Evolutionary conservation across 305 asterid species (phyloP).

Genomic region (Fraxinus paxiana): DNA sequence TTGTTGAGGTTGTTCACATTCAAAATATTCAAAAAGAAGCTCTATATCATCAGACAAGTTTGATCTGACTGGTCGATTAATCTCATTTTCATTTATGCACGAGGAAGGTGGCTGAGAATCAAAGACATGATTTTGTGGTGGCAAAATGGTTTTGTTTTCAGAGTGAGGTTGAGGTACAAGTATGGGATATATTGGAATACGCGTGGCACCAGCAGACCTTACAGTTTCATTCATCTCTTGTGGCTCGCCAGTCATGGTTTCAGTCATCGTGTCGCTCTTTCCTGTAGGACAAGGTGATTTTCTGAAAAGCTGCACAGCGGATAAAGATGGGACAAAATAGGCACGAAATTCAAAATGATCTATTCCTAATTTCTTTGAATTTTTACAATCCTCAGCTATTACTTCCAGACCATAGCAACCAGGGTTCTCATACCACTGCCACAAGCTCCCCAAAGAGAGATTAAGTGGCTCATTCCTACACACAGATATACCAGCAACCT

Average conservation of each 20-base stretch:
- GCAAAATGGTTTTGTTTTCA: constrained; percentile 7
- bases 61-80: background rate
- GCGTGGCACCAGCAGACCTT: constrained; percentile 9
- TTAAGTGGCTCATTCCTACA: constrained; percentile 23
- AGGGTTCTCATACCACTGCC: constrained; percentile 33
- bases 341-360: constrained; percentile 19
- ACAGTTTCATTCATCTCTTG: constrained; percentile 12
- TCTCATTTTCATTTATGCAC: constrained; percentile 6
- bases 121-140: background rate
- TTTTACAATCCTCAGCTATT: constrained; percentile 23
- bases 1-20: constrained; percentile 32
- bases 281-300: constrained; percentile 1
- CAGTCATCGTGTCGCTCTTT: background rate
- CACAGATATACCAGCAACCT: constrained; percentile 17
- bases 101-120: constrained; percentile 11
- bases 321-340: constrained; percentile 34
- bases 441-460: constrained; percentile 26
- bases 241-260: background rate
- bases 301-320: constrained; percentile 32
- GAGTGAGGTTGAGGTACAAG: constrained; percentile 23
- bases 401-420: constrained; percentile 34
- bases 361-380: constrained; percentile 17
- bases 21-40: constrained; percentile 32
- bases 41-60: constrained; percentile 21
- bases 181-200: constrained; percentile 11